Evolutionary conservation across 108 stramenopile species (phyloP), one percentile per base, ranked within the genome.

Genomic region (Skeletonema marinoi): DNA sequence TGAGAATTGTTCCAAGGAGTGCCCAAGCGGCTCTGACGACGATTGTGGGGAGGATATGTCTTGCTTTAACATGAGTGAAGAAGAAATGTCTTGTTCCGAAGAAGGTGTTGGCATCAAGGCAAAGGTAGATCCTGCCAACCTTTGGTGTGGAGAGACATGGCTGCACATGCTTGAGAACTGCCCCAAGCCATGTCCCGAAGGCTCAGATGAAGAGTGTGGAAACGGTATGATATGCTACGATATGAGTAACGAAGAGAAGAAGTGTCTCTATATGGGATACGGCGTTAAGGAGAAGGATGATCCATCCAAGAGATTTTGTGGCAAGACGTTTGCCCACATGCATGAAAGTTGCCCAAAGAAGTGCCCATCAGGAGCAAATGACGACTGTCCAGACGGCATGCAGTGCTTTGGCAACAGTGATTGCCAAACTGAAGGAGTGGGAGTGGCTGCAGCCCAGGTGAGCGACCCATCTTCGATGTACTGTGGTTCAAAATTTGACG

Each of bases 401-500:
- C 6, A 64, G 4, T 64, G 63, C 11, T 64, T 25, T 19, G 2
- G 63, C 8, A 11, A 38, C 11, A 50, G 58, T 8, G 58, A 58
- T 1, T 80, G 80, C 32, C 0, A 25, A 29, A 1, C 1, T 21
- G 54, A 56, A 56, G 54, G 54, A 9, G 25, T 56, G 25, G 54
- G 54, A 7, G 54, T 56, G 54, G 25, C 7, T 56, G 54, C 16
- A 46, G 44, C 39, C 29, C 60, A 59, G 33, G 38, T 51, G 9
- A 59, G 61, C 19, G 44, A 63, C 6, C 59, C 41, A 14, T 32
- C 46, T 21, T 67, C 65, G 39, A 71, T 76, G 64, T 83, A 64
- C 67, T 96, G 94, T 67, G 94, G 94, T 35, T 78, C 67, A 6
- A 88, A 88, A 63, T 95, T 92, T 87, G 67, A 83, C 21, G 82